Evolutionary conservation across 225 moss, liverwort and hornwort species (phyloP), one percentile per base, ranked within the genome.

Genomic region (Neckera pumila): DNA sequence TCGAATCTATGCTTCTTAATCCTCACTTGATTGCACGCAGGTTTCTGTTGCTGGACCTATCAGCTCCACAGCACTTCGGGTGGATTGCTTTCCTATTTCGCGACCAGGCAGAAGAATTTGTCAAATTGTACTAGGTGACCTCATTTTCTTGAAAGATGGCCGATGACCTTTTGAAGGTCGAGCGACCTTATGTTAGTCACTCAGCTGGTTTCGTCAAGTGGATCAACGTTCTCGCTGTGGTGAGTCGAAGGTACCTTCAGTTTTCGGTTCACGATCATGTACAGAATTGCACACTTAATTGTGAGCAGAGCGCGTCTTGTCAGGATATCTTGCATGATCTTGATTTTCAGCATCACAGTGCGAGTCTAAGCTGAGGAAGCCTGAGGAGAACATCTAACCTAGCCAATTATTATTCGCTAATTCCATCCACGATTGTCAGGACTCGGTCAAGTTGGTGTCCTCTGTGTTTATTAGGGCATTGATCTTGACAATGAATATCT

Each of bases 181-280:
- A 72, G 54, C 75, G 92, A 42, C 89, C 76, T 65, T 40, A 84
- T 26, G 59, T 59, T 42, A 80, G 87, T 71, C 85, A 64, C 70
- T 83, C 85, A 77, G 90, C 89, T 34, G 15, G 6, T 80, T 87
- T 92, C 57, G 80, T 92, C 25, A 87, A 30, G 87, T 85, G 70
- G 40, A 81, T 94, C 85, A 94, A 94, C 56, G 45, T 87, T 42
- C 51, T 94, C 31, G 92, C 80, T 84, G 51, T 91, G 89, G 94
- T 94, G 83, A 87, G 94, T 63, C 42, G 38, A 33, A 63, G 36
- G 33, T 56, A 9, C n/a, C 56, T n/a, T 12, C 15, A 15, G 26
- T 25, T 81, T 43, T 64, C 49, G 20, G 72, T 56, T 78, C 53
- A 57, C 23, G 45, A 57, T 58, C 34, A 21, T 90, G 84, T 26